phyloP scores from a whole-genome alignment of 2,329 filamentous ascomycete genomes.

The Fusarium sp. region DNA sequence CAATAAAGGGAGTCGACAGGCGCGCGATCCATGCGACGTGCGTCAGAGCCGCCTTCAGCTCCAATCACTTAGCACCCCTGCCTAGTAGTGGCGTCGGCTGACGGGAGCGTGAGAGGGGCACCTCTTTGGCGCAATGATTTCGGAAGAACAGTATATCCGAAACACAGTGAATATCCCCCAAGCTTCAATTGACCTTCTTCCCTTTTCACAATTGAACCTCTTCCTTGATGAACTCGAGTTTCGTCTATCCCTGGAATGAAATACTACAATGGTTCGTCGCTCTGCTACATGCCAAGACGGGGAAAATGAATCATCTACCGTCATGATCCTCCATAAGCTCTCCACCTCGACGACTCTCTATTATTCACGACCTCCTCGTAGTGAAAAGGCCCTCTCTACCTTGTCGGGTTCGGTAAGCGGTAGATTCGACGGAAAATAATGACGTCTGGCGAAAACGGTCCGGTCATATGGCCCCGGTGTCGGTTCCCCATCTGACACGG shows the following conservation, averaged over 20 bases:
- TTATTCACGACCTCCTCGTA: neutral
- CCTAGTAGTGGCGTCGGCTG: neutral
- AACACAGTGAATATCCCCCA: neutral
- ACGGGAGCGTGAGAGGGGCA: neutral
- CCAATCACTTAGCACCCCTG: neutral
- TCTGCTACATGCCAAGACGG: neutral
- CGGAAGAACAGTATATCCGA: conserved; percentile 4
- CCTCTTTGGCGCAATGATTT: neutral
- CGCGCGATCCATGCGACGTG: conserved; percentile 33
- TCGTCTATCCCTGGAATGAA: neutral
- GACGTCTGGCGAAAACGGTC: neutral
- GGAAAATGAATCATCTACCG: neutral
- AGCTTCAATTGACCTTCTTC: neutral
- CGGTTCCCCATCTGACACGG: neutral
- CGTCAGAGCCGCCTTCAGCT: conserved; percentile 25
- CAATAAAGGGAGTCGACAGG: conserved; percentile 21
- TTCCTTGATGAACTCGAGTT: neutral
- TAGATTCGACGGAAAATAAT: neutral
- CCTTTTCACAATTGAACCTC: no score
- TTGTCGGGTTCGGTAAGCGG: neutral
- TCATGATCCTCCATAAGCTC: neutral
- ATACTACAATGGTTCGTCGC: neutral
- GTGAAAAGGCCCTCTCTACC: neutral
- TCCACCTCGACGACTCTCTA: neutral
- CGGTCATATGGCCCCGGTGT: neutral